Evolutionary conservation across 1,284 basidiomycete genomes (phyloP), one percentile per base, ranked within the genome.

Genomic region (Pseudozyma flocculosa): DNA sequence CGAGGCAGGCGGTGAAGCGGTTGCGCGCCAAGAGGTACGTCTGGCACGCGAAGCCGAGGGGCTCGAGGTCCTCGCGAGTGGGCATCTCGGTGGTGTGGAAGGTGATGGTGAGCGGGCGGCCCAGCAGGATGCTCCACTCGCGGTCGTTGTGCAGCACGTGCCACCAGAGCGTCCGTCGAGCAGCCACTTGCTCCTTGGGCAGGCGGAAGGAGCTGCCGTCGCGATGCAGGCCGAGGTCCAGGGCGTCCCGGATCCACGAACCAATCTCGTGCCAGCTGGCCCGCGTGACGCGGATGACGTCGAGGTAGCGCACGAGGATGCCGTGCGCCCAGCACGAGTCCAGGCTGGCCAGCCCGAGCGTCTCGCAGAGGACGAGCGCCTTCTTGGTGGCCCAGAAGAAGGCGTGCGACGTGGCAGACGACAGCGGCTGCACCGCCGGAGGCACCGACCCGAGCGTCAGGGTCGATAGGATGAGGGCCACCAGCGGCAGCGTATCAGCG

Each of bases 111-210:
- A 66, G 45, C 7, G 63, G 63, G 15, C 63, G 48, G 10, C 63
- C 63, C 5, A 66, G 48, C 32, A 66, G 58, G 50, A 66, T 57
- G 43, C 51, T 55, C 63, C 63, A 66, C 23, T 66, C 63, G 19
- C 63, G 54, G 34, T 66, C 63, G 40, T 61, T 66, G 47, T 66
- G 63, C 11, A 66, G 56, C n/a, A 66, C 63, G 36, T 66, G 63
- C 29, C 51, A 58, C 63, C 63, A 66, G 4, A 66, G 43, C 19
- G 61, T 61, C 23, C 59, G 41, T 21, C 63, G 19, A 3, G 54
- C 54, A 4, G 63, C 54, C 17, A 65, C 58, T 23, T 65, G 57
- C 44, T 65, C 63, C 45, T 59, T 66, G 19, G 63, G 54, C 40
- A 66, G 22, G 15, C 59, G 53, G 17, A 66, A 61, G n/a, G 57